Evolutionary conservation across 169 alveolate species (phyloP).

Genomic region (Cryptosporidium canis): DNA sequence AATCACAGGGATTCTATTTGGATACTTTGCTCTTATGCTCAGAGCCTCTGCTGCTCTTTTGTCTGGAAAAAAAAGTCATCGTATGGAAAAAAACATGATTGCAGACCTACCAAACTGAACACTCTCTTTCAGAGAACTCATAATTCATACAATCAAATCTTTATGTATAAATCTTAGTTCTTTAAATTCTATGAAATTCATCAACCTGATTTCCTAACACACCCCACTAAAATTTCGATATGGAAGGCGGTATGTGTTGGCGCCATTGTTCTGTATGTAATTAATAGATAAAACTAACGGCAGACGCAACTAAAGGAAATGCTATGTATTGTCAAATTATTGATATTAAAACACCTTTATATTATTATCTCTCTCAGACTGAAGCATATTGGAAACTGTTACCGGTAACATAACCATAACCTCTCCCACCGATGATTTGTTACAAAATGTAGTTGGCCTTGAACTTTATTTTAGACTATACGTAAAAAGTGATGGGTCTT

Average conservation of each 20-base stretch:
- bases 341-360: background rate
- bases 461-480: constrained; percentile 27
- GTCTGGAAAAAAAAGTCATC: constrained; percentile 73
- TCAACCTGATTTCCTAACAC: background rate
- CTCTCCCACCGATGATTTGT: background rate
- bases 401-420: background rate
- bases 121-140: constrained; percentile 61
- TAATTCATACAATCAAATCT: background rate
- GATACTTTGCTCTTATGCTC: constrained; percentile 85
- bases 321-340: background rate
- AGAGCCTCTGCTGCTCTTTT: constrained; percentile 85
- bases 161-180: background rate
- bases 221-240: constrained; percentile 5
- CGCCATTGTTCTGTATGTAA: constrained; percentile 31
- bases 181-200: background rate
- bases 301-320: background rate
- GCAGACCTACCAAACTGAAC: constrained; percentile 73
- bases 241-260: constrained; percentile 31
- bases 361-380: no score
- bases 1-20: constrained; percentile 90
- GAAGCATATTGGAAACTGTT: background rate
- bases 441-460: background rate
- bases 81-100: background rate
- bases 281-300: background rate
- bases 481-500: constrained; percentile 47